A percentile compares a stretch with the other conserved stretches of the same genome.
Evolutionary conservation across 768 basidiomycete genomes (phyloP).

Genomic region (Hypholoma sublateritium): DNA sequence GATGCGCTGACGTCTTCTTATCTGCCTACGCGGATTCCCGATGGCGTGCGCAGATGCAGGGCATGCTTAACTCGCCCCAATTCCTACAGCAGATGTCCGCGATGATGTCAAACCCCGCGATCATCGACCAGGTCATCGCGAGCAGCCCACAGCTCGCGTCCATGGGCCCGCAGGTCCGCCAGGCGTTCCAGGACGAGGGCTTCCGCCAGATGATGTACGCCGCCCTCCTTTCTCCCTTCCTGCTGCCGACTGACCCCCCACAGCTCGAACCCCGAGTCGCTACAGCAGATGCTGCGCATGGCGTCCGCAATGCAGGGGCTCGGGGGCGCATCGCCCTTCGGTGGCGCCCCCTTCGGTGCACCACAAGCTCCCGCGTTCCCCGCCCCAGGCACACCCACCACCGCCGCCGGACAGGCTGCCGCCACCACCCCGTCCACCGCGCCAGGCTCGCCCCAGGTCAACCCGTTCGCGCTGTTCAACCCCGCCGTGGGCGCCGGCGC

Average conservation of each 20-base stretch:
- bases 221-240: neutral
- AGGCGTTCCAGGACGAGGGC: constrained; percentile 72
- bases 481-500: neutral
- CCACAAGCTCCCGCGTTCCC: constrained; percentile 40
- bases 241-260: neutral
- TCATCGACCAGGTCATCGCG: constrained; percentile 84
- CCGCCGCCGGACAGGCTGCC: constrained; percentile 19
- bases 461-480: constrained; percentile 24
- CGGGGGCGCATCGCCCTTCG: constrained; percentile 20
- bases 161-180: constrained; percentile 80
- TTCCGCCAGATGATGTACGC: constrained; percentile 77
- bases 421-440: constrained; percentile 19
- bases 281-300: constrained; percentile 80
- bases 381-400: constrained; percentile 49
- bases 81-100: constrained; percentile 86
- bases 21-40: neutral
- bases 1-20: neutral
- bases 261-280: constrained; percentile 74
- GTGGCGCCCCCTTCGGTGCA: constrained; percentile 16
- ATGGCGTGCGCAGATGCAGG: constrained; percentile 55
- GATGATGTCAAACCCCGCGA: constrained; percentile 85
- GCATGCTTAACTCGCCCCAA: constrained; percentile 82
- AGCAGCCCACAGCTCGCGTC: constrained; percentile 74
- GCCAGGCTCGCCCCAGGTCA: constrained; percentile 19
- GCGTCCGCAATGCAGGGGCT: constrained; percentile 50